Percentiles rank a stretch among this genome's conserved stretches.
Evolutionary conservation across 2,329 filamentous ascomycete genomes (phyloP).

Genomic region (Colletotrichum destructivum): DNA sequence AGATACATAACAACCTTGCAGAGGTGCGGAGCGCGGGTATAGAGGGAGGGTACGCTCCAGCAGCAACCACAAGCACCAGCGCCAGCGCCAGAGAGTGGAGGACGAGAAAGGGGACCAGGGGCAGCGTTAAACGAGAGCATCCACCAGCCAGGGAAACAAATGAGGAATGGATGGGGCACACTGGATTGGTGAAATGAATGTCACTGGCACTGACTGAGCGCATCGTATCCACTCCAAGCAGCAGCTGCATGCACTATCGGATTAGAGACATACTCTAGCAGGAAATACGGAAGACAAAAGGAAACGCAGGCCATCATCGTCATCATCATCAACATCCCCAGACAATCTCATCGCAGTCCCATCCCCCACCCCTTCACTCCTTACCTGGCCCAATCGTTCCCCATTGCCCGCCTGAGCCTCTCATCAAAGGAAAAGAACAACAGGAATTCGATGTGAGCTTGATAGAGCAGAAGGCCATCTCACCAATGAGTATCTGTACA

Average conservation of each 20-base stretch:
- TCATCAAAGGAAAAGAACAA: background rate
- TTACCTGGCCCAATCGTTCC: background rate
- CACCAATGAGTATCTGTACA: no score
- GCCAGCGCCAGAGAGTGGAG: background rate
- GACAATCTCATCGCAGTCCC: background rate
- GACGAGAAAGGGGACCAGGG: background rate
- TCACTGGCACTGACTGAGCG: conserved; percentile 23
- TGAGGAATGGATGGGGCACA: background rate
- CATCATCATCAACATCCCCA: background rate
- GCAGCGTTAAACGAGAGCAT: background rate
- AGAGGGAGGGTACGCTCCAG: background rate
- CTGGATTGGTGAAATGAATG: conserved; percentile 13
- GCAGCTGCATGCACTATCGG: conserved; percentile 18
- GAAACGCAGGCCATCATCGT: background rate
- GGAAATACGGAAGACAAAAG: background rate
- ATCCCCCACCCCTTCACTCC: background rate
- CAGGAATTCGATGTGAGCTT: conserved; percentile 1
- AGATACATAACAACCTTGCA: no score
- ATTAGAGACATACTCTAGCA: conserved; percentile 6
- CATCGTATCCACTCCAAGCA: background rate
- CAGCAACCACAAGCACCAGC: background rate
- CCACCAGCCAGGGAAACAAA: background rate
- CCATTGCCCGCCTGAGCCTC: background rate
- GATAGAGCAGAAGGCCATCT: background rate
- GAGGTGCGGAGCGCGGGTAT: background rate